A percentile compares a stretch with the other conserved stretches of the same genome.
These are phyloP conservation scores for Ascochyta lentis DNA, from an alignment of 2,329 filamentous ascomycete genomes.

Conservation along the genomic window DNA sequence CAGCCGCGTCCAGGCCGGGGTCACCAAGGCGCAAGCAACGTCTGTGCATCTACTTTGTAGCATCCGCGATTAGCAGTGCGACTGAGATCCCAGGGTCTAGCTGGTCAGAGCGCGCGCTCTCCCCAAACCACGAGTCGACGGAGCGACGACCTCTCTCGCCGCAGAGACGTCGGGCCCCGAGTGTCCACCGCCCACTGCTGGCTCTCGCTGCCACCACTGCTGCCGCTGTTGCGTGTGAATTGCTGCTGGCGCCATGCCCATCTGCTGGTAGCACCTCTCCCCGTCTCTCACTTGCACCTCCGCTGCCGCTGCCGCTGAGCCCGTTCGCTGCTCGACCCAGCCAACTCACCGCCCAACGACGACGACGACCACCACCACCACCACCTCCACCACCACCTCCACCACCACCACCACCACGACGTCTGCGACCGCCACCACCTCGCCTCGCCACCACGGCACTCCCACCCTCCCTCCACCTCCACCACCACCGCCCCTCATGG, in stretches of 20 bases:
- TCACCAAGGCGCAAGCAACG: constrained; percentile 10
- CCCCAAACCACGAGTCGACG: constrained; percentile 8
- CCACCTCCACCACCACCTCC: too few species aligned
- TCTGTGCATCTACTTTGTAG: constrained; percentile 4
- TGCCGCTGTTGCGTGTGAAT: constrained; percentile 8
- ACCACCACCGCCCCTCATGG: constrained; percentile 50
- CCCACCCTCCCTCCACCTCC: not conserved
- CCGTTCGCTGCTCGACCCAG: constrained; percentile 6
- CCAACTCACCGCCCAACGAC: constrained; percentile 8
- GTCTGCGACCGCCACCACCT: not conserved
- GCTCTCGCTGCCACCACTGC: constrained; percentile 3
- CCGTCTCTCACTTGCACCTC: constrained; percentile 3
- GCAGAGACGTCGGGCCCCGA: constrained; percentile 3
- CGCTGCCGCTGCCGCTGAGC: constrained; percentile 11
- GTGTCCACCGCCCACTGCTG: not conserved
- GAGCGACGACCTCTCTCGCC: constrained; percentile 11
- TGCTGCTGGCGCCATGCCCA: constrained; percentile 15
- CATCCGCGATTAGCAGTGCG: constrained; percentile 12
- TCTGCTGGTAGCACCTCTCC: constrained; percentile 1
- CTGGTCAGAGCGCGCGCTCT: constrained; percentile 10
- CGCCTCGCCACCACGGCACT: constrained; percentile 5
- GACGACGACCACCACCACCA: not conserved
- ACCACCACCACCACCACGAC: too few species aligned
- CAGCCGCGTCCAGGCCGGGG: constrained; percentile 4
- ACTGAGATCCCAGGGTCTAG: constrained; percentile 10